Conservation (phyloP, 148 eudicot genomes). For the Selenicereus undatus region DNA sequence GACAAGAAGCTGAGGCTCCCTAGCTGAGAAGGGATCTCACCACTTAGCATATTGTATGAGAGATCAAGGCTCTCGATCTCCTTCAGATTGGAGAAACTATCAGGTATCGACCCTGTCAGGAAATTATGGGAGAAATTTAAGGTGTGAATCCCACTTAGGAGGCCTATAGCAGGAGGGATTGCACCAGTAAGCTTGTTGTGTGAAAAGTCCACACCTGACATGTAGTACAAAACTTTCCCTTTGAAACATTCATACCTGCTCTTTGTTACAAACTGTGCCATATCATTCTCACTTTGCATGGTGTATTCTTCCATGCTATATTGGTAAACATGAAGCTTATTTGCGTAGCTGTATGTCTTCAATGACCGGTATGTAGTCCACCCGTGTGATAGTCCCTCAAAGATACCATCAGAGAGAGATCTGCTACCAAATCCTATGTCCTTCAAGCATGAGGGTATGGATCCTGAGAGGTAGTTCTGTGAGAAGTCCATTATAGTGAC, state of each 20-base stretch:
- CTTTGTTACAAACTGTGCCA: slow-evolving; percentile 22
- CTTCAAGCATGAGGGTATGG: slow-evolving; percentile 6
- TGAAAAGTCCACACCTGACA: slow-evolving; percentile 30
- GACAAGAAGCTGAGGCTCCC: slow-evolving; percentile 5
- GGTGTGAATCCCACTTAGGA: slow-evolving; percentile 15
- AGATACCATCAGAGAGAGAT: neutral
- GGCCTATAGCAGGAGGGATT: slow-evolving; percentile 14
- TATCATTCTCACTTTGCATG: neutral
- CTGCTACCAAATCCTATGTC: neutral
- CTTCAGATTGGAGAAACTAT: neutral
- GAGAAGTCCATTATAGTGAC: slow-evolving; percentile 18
- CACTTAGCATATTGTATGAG: slow-evolving; percentile 4
- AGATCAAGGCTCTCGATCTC: neutral
- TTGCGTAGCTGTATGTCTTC: neutral
- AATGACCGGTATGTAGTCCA: neutral
- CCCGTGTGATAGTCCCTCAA: neutral
- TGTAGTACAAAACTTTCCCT: slow-evolving; percentile 20
- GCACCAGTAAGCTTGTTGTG: slow-evolving; percentile 13
- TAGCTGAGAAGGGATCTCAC: slow-evolving; percentile 4
- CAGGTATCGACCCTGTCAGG: neutral
- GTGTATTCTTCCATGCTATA: neutral
- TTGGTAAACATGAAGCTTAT: slow-evolving; percentile 5
- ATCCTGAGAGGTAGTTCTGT: slow-evolving; percentile 14
- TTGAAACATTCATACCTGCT: slow-evolving; percentile 17
- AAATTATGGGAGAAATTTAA: slow-evolving; percentile 6